A percentile compares a stretch with the other conserved stretches of the same genome.
These are phyloP conservation scores for Ilex paraguariensis DNA, from an alignment of 305 asterid species.

Conservation along the genomic window DNA sequence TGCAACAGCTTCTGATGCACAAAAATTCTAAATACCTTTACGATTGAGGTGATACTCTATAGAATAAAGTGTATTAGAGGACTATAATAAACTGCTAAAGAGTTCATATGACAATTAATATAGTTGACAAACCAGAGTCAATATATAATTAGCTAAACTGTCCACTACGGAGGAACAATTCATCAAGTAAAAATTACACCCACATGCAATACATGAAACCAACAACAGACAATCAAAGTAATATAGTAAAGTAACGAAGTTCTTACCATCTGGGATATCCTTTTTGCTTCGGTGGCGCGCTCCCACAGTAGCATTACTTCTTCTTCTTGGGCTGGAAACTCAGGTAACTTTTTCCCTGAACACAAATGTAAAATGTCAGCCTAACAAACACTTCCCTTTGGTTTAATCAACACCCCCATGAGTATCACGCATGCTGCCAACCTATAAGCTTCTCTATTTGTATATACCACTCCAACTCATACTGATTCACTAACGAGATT, in stretches of 20 bases:
- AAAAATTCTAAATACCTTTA: too few species aligned
- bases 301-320: constrained; percentile 69
- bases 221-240: too few species aligned
- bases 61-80: too few species aligned
- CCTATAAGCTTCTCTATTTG: constrained; percentile 86
- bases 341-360: constrained; percentile 70
- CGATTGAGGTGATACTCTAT: too few species aligned
- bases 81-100: too few species aligned
- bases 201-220: neutral
- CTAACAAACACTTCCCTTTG: constrained; percentile 6
- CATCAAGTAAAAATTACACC: neutral
- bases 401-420: neutral
- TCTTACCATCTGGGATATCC: constrained; percentile 64
- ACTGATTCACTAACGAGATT: constrained; percentile 76
- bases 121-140: too few species aligned
- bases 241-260: neutral
- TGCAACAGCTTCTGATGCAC: too few species aligned
- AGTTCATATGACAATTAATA: too few species aligned
- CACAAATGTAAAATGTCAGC: constrained; percentile 10
- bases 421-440: constrained; percentile 10
- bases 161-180: neutral
- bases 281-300: constrained; percentile 72
- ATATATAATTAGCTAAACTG: too few species aligned
- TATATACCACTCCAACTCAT: constrained; percentile 78
- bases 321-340: constrained; percentile 63